Evolutionary conservation across 768 basidiomycete genomes (phyloP).

Genomic region (Chalciporus sphaerocephalus): DNA sequence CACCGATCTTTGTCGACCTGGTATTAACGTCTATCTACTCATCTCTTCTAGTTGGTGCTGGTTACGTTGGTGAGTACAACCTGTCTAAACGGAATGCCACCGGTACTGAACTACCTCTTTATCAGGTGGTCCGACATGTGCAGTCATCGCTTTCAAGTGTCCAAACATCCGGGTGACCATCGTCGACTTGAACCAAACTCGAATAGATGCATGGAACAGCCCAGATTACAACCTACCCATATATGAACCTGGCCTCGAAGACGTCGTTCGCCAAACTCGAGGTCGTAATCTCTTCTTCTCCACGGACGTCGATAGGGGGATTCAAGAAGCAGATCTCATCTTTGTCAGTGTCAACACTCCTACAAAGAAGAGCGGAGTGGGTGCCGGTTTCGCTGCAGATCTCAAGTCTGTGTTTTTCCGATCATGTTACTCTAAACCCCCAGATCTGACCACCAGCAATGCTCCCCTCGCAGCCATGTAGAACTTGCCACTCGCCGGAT

Average conservation of each 20-base stretch:
- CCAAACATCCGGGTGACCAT: conserved; percentile 94
- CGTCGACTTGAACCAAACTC: conserved; percentile 92
- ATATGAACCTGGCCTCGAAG: conserved; percentile 95
- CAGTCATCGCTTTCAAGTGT: conserved; percentile 91
- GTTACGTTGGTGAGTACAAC: conserved; percentile 77
- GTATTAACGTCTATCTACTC: conserved; percentile 9
- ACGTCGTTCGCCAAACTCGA: conserved; percentile 81
- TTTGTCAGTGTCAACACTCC: conserved; percentile 99
- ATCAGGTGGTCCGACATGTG: conserved; percentile 89
- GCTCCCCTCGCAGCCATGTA: conserved; percentile 66
- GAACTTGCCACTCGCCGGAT: conserved; percentile 96
- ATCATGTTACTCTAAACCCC: conserved; percentile 2
- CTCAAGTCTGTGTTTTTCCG: conserved; percentile 70
- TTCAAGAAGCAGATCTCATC: conserved; percentile 93
- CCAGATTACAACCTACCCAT: conserved; percentile 83
- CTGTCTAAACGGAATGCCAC: conserved; percentile 1
- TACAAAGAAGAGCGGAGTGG: conserved; percentile 96
- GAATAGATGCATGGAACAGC: conserved; percentile 97
- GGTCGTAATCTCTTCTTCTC: conserved; percentile 97
- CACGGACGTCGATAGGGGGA: conserved; percentile 89
- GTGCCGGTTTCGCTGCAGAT: conserved; percentile 97
- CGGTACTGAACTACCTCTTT: conserved; percentile 14
- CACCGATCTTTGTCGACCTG: not conserved
- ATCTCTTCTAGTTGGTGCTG: conserved; percentile 64
- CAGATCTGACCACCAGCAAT: conserved; percentile 7